A percentile compares a stretch with the other conserved stretches of the same genome.
These are phyloP conservation scores for Ustilago tritici DNA, from an alignment of 1,284 basidiomycete species.

Conservation along the genomic window DNA sequence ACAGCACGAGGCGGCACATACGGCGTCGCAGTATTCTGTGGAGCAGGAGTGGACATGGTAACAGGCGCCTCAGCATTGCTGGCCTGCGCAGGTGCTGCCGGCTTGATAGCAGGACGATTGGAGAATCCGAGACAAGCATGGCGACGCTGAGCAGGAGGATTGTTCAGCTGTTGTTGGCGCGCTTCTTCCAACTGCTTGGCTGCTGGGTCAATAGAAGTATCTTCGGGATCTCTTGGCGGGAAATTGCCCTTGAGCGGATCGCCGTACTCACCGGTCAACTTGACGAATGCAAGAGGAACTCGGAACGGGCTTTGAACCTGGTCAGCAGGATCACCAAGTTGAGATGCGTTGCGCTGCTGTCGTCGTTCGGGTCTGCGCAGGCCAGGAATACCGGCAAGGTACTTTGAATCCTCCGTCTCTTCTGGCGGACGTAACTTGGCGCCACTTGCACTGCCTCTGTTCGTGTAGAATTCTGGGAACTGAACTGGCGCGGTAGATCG, in stretches of 20 bases:
- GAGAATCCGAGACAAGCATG: slow-evolving; percentile 56
- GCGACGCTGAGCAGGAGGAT: slow-evolving; percentile 19
- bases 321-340: slow-evolving; percentile 43
- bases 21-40: slow-evolving; percentile 16
- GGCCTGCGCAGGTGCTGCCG: slow-evolving; percentile 6
- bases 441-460: slow-evolving; percentile 22
- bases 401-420: slow-evolving; percentile 48
- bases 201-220: slow-evolving; percentile 10
- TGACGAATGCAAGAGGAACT: slow-evolving; percentile 57
- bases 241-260: slow-evolving; percentile 40
- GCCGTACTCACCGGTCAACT: slow-evolving; percentile 47
- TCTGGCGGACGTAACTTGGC: slow-evolving; percentile 45
- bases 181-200: slow-evolving; percentile 23
- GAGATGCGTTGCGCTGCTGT: slow-evolving; percentile 21
- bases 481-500: slow-evolving; percentile 24
- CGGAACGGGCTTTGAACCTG: slow-evolving; percentile 31
- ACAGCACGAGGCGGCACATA: slow-evolving; percentile 23
- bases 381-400: slow-evolving; percentile 52
- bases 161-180: slow-evolving; percentile 16
- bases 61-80: background rate
- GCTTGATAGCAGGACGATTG: slow-evolving; percentile 17
- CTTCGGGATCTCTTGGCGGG: slow-evolving; percentile 22
- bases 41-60: background rate
- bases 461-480: slow-evolving; percentile 50
- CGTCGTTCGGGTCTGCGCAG: slow-evolving; percentile 27